Conservation (phyloP, 805 yeast genomes). For the Hyphopichia homilentoma region DNA sequence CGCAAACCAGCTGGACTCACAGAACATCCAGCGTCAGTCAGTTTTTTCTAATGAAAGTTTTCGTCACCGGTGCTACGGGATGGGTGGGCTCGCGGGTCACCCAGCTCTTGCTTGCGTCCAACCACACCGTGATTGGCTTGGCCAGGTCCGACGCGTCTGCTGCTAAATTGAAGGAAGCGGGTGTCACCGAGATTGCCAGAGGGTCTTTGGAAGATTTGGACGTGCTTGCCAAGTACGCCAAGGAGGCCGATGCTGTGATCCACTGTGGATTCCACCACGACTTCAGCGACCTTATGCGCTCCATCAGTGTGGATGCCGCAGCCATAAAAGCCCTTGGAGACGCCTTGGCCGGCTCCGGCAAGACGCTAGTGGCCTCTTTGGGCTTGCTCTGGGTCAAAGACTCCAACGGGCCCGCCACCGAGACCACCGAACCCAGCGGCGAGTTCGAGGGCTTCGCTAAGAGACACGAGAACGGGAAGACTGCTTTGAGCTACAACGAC, state of each 20-base stretch:
- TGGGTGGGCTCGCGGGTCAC: conserved; percentile 19
- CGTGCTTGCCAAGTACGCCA: conserved; percentile 19
- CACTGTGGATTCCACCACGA: conserved; percentile 35
- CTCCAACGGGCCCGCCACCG: background rate
- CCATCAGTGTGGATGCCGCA: conserved; percentile 16
- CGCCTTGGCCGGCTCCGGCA: conserved; percentile 23
- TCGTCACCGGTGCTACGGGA: conserved; percentile 36
- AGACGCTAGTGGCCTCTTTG: conserved; percentile 14
- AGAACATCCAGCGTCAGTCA: background rate
- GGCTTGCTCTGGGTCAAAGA: background rate
- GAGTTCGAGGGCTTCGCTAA: background rate
- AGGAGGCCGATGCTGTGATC: conserved; percentile 29
- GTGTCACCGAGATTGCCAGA: conserved; percentile 17
- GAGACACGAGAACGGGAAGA: background rate
- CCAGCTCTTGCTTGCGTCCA: conserved; percentile 12
- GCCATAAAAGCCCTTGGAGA: conserved; percentile 25
- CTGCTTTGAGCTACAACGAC: background rate
- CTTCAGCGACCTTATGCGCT: conserved; percentile 13
- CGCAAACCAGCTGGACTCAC: too few species aligned
- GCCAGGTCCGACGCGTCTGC: conserved; percentile 29
- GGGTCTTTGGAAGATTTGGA: conserved; percentile 30
- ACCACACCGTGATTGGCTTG: conserved; percentile 24
- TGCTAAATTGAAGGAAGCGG: conserved; percentile 16
- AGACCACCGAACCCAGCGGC: background rate
- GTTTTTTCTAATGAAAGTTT: conserved; percentile 16